A percentile compares a stretch with the other conserved stretches of the same genome.
These are phyloP conservation scores for Plantago lanceolata DNA, from an alignment of 305 asterid genomes.

Conservation along the genomic window DNA sequence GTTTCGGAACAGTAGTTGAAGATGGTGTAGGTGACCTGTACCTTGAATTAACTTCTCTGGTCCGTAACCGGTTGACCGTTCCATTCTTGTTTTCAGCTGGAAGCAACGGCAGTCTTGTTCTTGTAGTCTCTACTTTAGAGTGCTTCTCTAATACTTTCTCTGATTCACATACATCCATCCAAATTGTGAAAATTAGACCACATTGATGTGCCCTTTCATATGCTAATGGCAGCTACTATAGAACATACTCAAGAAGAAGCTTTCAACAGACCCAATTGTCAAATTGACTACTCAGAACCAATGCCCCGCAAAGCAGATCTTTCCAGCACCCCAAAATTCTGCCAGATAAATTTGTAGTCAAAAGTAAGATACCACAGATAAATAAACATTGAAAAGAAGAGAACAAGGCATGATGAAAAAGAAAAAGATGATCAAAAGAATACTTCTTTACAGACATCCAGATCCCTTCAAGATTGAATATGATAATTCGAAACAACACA, in stretches of 20 bases:
- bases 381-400: constrained; percentile 31
- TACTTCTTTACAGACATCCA: constrained; percentile 61
- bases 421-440: constrained; percentile 46
- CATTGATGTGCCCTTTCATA: constrained; percentile 50
- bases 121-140: constrained; percentile 39
- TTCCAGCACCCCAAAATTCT: constrained; percentile 43
- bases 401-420: constrained; percentile 34
- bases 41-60: constrained; percentile 79
- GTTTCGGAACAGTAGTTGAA: constrained; percentile 43
- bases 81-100: constrained; percentile 71
- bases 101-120: constrained; percentile 52
- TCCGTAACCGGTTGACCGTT: constrained; percentile 41
- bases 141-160: constrained; percentile 49
- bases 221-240: constrained; percentile 17
- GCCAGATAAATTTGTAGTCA: constrained; percentile 43
- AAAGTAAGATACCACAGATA: constrained; percentile 46
- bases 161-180: constrained; percentile 66
- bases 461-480: constrained; percentile 38
- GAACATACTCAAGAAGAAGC: constrained; percentile 29
- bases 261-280: constrained; percentile 27
- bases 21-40: constrained; percentile 64
- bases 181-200: constrained; percentile 46
- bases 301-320: constrained; percentile 29
- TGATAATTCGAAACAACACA: constrained; percentile 17
- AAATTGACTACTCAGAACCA: constrained; percentile 22